phyloP scores from a whole-genome alignment of 208 protist genomes.

The Endotrypanum monterogeii region DNA sequence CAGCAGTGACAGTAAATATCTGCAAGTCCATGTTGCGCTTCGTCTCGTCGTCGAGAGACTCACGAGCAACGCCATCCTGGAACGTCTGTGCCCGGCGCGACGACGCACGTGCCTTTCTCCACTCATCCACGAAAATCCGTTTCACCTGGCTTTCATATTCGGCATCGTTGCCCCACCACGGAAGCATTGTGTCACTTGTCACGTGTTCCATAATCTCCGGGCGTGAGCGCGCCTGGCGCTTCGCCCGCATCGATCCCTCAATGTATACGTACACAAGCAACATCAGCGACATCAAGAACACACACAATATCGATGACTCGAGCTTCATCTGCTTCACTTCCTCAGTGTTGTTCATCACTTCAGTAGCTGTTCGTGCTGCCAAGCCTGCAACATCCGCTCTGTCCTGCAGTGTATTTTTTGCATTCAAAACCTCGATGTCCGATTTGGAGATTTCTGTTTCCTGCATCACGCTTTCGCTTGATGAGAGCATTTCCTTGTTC shows the following conservation, averaged over 20 bases:
- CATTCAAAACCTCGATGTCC: conserved; percentile 81
- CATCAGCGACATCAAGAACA: conserved; percentile 53
- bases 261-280: conserved; percentile 64
- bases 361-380: conserved; percentile 71
- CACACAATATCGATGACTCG: conserved; percentile 60
- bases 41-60: conserved; percentile 67
- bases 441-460: conserved; percentile 48
- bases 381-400: conserved; percentile 74
- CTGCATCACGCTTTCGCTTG: conserved; percentile 22
- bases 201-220: conserved; percentile 71
- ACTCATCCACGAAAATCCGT: conserved; percentile 89
- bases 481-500: background rate
- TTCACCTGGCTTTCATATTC: conserved; percentile 91
- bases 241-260: conserved; percentile 54
- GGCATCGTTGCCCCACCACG: conserved; percentile 89
- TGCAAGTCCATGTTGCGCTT: conserved; percentile 85
- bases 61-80: conserved; percentile 76
- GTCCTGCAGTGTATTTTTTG: conserved; percentile 76
- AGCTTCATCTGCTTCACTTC: conserved; percentile 64
- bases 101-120: conserved; percentile 66
- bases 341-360: conserved; percentile 88
- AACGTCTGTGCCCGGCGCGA: conserved; percentile 70
- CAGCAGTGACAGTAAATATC: conserved; percentile 85
- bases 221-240: conserved; percentile 49
- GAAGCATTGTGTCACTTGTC: conserved; percentile 81